These are phyloP conservation scores for Scalesia atractyloides DNA, from an alignment of 129 eudicot species.

Conservation along the genomic window DNA sequence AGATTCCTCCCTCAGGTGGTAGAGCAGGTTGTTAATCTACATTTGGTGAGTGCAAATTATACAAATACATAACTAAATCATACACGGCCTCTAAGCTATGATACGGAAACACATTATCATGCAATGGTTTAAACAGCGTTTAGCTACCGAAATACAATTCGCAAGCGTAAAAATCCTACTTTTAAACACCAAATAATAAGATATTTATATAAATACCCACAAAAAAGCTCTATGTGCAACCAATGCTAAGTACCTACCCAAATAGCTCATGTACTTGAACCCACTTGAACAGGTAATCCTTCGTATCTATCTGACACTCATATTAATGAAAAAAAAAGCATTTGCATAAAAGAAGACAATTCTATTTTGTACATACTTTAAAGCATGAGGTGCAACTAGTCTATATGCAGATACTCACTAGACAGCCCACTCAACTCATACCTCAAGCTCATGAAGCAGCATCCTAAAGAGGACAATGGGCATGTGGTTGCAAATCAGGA, in stretches of 20 bases:
- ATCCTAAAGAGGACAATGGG: not conserved
- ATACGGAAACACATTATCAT: not conserved
- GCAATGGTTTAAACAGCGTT: not conserved
- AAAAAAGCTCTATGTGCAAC: not conserved
- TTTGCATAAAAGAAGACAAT: not conserved
- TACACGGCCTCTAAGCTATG: slow-evolving; percentile 6
- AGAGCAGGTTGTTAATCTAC: slow-evolving; percentile 7
- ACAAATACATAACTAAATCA: slow-evolving; percentile 10
- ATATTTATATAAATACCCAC: not conserved
- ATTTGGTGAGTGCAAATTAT: not conserved
- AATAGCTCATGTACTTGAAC: not conserved
- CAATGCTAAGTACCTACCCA: slow-evolving; percentile 1
- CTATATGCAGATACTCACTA: not conserved
- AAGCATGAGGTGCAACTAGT: not conserved
- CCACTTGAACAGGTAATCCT: not conserved
- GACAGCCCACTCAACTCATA: not conserved
- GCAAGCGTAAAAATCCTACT: not conserved
- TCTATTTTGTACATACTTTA: not conserved
- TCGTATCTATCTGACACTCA: not conserved
- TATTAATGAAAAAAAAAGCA: not conserved
- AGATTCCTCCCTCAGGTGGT: slow-evolving; percentile 1
- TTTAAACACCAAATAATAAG: not conserved
- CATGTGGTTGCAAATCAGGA: not conserved
- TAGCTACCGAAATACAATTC: too few relatives aligned
- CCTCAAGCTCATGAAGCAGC: not conserved